Evolutionary conservation across 129 eudicot species (phyloP), one percentile per base, ranked within the genome.

Genomic region (Arctium lappa): DNA sequence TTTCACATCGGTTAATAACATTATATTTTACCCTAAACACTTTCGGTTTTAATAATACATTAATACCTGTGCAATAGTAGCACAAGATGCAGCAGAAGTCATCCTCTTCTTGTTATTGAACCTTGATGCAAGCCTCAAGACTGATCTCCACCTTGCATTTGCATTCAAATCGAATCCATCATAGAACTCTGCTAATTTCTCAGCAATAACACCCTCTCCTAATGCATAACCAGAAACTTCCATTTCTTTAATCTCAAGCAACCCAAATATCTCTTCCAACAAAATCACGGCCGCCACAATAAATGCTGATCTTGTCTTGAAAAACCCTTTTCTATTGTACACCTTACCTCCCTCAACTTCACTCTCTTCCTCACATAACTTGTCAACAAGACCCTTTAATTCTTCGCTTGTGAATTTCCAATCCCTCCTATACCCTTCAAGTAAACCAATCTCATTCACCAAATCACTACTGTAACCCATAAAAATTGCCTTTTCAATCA

Each of bases 181-280:
- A 70, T 50, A 89, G n/a, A 73, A 83, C 73, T 85, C 87, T 4
- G 85, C 81, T 56, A 91, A 80, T 86, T 82, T 89, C 85, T 94
- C 97, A 3, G 95, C 87, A 50, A 94, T 85, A n/a, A 94, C 95
- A 71, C 98, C 98, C 76, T 94, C 98, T 7, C 94, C 96, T 72
- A 94, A 84, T 0, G 97, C 95, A 86, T 90, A 94, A 62, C 93
- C 94, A 2, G 97, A 94, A 8, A 94, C 96, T 80, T 87, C 90
- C 92, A 94, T 90, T 56, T 89, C 96, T 75, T 83, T 83, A 75
- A 94, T 88, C 69, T 86, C 92, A 68, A 94, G 87, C 90, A 85
- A 78, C 80, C 79, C 88, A 42, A 92, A 83, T 72, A 94, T 86
- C 89, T 92, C 98, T 16, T 92, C 91, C 82, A 94, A 81, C 85